Evolutionary conservation across 2,329 filamentous ascomycete genomes (phyloP).

Genomic region (Sporothrix pallida): DNA sequence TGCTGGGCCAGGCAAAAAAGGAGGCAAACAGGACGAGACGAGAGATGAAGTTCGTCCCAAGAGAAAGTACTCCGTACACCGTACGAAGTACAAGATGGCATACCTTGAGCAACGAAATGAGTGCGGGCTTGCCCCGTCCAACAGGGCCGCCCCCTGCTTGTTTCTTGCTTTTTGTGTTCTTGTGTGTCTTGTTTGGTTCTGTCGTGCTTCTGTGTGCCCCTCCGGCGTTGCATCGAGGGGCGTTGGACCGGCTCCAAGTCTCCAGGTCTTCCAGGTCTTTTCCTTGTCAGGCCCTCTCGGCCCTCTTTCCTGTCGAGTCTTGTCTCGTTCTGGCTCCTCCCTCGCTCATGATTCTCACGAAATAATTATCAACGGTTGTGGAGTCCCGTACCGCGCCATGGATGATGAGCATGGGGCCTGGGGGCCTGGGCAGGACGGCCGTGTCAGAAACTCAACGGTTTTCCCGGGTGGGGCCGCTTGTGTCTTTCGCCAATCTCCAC

Average conservation of each 20-base stretch:
- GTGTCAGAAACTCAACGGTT: not conserved
- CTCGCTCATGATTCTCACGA: not conserved
- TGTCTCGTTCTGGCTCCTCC: not conserved
- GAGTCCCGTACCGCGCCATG: slow-evolving; percentile 13
- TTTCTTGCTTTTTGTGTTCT: not conserved
- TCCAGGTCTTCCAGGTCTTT: not conserved
- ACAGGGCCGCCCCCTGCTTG: not conserved
- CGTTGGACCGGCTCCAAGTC: not conserved
- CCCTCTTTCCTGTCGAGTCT: not conserved
- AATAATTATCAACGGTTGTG: slow-evolving; percentile 2
- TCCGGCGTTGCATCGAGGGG: not conserved
- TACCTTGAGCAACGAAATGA: not conserved
- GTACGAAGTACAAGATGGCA: not conserved
- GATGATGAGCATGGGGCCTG: slow-evolving; percentile 1
- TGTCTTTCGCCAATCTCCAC: not conserved
- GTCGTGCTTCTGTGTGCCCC: too few relatives aligned
- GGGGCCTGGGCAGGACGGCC: not conserved
- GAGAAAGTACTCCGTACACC: not conserved
- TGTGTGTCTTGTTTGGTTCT: too few relatives aligned
- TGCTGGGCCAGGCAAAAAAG: not conserved
- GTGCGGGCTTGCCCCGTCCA: not conserved
- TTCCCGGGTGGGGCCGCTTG: slow-evolving; percentile 8
- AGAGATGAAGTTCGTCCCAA: not conserved
- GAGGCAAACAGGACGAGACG: not conserved
- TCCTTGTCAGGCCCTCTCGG: not conserved